These are phyloP conservation scores for Sporopachydermia lactativora DNA, from an alignment of 805 yeast genomes.

Conservation along the genomic window DNA sequence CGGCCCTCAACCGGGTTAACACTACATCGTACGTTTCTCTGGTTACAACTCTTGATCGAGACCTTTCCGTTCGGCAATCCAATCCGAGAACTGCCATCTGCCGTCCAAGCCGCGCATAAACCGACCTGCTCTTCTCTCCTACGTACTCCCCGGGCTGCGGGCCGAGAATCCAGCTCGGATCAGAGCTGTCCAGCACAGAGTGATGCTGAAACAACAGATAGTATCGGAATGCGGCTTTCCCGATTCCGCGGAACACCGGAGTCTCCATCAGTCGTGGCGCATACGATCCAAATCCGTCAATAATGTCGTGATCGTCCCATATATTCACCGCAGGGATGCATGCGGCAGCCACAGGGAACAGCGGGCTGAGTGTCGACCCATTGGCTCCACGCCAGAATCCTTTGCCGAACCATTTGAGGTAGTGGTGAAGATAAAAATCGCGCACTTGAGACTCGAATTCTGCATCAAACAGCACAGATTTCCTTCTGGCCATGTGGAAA, in stretches of 20 bases:
- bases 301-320: conserved; percentile 91
- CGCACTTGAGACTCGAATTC: conserved; percentile 42
- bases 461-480: conserved; percentile 27
- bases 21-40: conserved; percentile 41
- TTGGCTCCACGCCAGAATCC: conserved; percentile 69
- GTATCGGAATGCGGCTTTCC: conserved; percentile 68
- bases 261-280: conserved; percentile 58
- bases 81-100: conserved; percentile 62
- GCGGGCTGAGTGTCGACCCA: conserved; percentile 51
- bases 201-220: conserved; percentile 91
- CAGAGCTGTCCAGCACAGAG: conserved; percentile 30
- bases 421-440: conserved; percentile 56
- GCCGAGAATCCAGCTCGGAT: conserved; percentile 53
- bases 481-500: conserved; percentile 31
- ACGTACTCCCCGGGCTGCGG: conserved; percentile 52
- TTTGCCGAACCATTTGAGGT: conserved; percentile 78
- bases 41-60: conserved; percentile 39
- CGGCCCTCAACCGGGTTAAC: conserved; percentile 45
- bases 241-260: conserved; percentile 56
- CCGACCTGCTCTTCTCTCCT: conserved; percentile 48
- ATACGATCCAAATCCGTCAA: conserved; percentile 93
- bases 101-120: conserved; percentile 61
- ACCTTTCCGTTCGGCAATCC: conserved; percentile 90
- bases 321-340: conserved; percentile 78
- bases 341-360: conserved; percentile 64